These are phyloP conservation scores for Nakataea oryzae DNA, from an alignment of 2,329 filamentous ascomycete genomes.

Conservation along the genomic window DNA sequence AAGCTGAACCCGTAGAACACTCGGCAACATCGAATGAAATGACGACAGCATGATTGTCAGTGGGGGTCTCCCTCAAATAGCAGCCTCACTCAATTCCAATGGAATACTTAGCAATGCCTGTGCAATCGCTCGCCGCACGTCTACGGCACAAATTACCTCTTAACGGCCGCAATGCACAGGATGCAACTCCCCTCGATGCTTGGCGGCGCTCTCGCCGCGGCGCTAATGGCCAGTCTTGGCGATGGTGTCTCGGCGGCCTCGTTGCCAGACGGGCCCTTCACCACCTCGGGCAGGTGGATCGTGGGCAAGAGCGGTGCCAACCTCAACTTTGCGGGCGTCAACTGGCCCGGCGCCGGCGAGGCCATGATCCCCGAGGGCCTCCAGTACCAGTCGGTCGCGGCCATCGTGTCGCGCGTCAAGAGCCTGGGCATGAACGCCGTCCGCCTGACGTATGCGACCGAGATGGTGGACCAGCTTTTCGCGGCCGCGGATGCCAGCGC, in stretches of 20 bases:
- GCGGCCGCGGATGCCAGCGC: conserved; percentile 24
- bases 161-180: background rate
- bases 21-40: too few relatives aligned
- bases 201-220: background rate
- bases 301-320: conserved; percentile 17
- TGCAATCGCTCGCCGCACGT: too few relatives aligned
- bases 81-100: too few relatives aligned
- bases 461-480: conserved; percentile 42
- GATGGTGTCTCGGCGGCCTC: background rate
- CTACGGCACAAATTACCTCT: too few relatives aligned
- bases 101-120: background rate
- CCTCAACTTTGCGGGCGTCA: conserved; percentile 34
- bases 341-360: conserved; percentile 43
- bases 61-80: too few relatives aligned
- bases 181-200: background rate
- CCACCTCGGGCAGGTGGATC: conserved; percentile 13
- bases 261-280: conserved; percentile 10
- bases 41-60: too few relatives aligned
- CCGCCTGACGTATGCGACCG: conserved; percentile 42
- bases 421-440: conserved; percentile 43
- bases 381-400: conserved; percentile 37
- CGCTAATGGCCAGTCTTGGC: background rate
- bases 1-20: background rate
- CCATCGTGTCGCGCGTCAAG: conserved; percentile 37
- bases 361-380: conserved; percentile 46